phyloP scores from a whole-genome alignment of 805 yeast species.

The Candida berthetii region DNA sequence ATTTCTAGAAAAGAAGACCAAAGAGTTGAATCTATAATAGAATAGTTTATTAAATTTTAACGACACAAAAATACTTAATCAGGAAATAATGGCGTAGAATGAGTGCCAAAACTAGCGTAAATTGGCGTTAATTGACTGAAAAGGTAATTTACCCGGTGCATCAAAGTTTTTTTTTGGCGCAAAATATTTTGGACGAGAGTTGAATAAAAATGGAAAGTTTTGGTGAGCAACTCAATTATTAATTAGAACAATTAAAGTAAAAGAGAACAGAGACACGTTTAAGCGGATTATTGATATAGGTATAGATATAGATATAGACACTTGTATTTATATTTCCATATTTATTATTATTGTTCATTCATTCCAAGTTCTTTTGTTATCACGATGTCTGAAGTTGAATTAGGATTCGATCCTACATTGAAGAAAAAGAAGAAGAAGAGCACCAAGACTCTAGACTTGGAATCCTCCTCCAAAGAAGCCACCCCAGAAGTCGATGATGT shows the following conservation, averaged over 20 bases:
- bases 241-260: too few relatives aligned
- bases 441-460: slow-evolving; percentile 36
- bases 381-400: slow-evolving; percentile 17
- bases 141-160: neutral
- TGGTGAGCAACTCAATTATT: too few relatives aligned
- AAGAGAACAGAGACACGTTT: too few relatives aligned
- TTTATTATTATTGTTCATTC: neutral
- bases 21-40: slow-evolving; percentile 11
- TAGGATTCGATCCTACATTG: slow-evolving; percentile 64
- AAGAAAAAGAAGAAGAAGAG: slow-evolving; percentile 75
- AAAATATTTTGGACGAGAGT: neutral
- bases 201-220: too few relatives aligned
- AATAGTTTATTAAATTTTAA: too few relatives aligned
- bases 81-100: neutral
- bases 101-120: neutral
- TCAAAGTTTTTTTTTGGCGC: neutral
- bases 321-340: neutral
- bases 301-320: too few relatives aligned
- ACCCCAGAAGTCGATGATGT: slow-evolving; percentile 52
- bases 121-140: neutral
- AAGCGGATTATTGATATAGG: too few relatives aligned
- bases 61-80: neutral
- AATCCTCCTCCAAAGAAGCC: slow-evolving; percentile 31
- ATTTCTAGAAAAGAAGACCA: slow-evolving; percentile 23
- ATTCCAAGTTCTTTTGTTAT: too few relatives aligned